phyloP scores from a whole-genome alignment of 495 filamentous ascomycete genomes.

The Tuber melanosporum region DNA sequence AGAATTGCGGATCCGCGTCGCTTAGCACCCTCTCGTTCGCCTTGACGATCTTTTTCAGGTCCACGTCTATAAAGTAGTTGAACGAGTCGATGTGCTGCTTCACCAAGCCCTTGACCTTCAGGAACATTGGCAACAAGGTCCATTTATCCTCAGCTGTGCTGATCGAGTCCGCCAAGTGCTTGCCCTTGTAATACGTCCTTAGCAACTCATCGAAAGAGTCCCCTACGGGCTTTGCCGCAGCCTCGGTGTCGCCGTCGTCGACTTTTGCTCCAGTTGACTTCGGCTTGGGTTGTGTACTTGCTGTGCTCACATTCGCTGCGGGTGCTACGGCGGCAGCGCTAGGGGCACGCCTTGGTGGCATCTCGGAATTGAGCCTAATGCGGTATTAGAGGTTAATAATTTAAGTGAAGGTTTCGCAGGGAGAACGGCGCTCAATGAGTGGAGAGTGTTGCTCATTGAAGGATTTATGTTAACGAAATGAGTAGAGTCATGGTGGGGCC shows the following conservation, averaged over 20 bases:
- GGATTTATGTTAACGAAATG: not conserved
- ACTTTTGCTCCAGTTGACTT: slow-evolving; percentile 16
- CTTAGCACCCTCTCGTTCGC: slow-evolving; percentile 78
- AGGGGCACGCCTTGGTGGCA: not conserved
- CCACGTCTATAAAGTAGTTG: slow-evolving; percentile 92
- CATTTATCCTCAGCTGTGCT: slow-evolving; percentile 91
- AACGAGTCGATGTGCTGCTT: slow-evolving; percentile 99
- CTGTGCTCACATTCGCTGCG: not conserved
- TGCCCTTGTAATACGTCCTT: slow-evolving; percentile 93
- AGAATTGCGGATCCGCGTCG: slow-evolving; percentile 82
- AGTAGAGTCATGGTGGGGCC: not conserved
- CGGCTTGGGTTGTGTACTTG: slow-evolving; percentile 8
- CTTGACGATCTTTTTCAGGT: slow-evolving; percentile 90
- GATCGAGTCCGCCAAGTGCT: slow-evolving; percentile 86
- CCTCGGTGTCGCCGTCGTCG: slow-evolving; percentile 18
- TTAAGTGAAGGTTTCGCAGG: not conserved
- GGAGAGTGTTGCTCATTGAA: not conserved
- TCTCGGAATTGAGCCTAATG: not conserved
- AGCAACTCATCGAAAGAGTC: slow-evolving; percentile 72
- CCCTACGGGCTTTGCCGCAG: slow-evolving; percentile 23
- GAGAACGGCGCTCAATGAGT: not conserved
- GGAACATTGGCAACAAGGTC: slow-evolving; percentile 89
- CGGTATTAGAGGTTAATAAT: not conserved
- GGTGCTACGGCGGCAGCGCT: not conserved
- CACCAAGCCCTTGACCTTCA: slow-evolving; percentile 93